Conservation (phyloP, 2,329 filamentous ascomycete genomes). For the Curvularia hawaiiensis region DNA sequence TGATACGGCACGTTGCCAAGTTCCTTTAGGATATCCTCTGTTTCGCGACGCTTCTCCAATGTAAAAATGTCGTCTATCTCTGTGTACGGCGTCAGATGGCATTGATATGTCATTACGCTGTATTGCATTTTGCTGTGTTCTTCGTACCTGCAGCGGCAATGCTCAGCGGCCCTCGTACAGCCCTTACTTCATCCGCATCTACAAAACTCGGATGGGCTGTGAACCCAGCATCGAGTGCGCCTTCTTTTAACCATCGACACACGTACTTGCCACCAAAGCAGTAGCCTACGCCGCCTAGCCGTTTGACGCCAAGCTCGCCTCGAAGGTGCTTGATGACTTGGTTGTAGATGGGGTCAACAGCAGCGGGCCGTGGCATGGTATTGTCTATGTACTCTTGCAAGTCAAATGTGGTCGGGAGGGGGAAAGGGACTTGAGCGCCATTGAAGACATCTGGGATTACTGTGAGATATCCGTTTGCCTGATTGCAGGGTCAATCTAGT, state of each 20-base stretch:
- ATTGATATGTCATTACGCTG: background rate
- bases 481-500: no score
- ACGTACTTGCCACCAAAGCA: constrained; percentile 71
- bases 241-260: constrained; percentile 64
- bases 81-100: constrained; percentile 20
- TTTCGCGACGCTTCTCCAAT: constrained; percentile 58
- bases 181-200: constrained; percentile 62
- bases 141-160: constrained; percentile 65
- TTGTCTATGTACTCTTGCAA: constrained; percentile 56
- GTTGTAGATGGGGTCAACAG: constrained; percentile 61
- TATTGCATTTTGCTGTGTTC: background rate
- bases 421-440: constrained; percentile 64
- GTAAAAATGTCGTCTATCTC: constrained; percentile 67
- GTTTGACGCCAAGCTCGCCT: constrained; percentile 57
- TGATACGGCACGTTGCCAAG: constrained; percentile 66
- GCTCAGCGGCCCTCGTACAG: constrained; percentile 61
- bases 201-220: constrained; percentile 80
- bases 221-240: constrained; percentile 70
- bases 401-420: constrained; percentile 57
- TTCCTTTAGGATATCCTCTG: constrained; percentile 63
- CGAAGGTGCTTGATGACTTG: constrained; percentile 63
- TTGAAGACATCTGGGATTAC: constrained; percentile 74
- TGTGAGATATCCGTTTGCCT: constrained; percentile 67
- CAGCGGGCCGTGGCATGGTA: constrained; percentile 46
- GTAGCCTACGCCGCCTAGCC: constrained; percentile 70